Conservation (phyloP, 805 yeast genomes). For the Clavispora santaluciae region DNA sequence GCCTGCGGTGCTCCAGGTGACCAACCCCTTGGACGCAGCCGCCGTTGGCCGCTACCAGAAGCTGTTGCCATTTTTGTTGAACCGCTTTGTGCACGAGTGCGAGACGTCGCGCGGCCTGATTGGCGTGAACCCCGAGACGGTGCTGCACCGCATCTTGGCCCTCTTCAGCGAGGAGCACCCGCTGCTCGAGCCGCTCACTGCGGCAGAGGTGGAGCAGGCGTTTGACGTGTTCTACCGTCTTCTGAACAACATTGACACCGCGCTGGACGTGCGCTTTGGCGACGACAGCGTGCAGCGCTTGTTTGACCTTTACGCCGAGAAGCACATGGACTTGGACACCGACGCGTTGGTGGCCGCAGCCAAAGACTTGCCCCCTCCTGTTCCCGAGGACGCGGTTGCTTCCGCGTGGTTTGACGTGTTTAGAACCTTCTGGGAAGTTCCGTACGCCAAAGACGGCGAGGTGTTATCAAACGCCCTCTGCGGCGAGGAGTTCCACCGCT, state of each 20-base stretch:
- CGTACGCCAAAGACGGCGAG: constrained; percentile 16
- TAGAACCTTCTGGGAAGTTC: constrained; percentile 20
- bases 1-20: constrained; percentile 16
- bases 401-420: constrained; percentile 29
- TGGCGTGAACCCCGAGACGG: constrained; percentile 15
- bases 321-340: not conserved
- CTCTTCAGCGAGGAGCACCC: constrained; percentile 20
- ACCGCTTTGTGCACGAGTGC: constrained; percentile 23
- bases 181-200: constrained; percentile 17
- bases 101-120: constrained; percentile 2
- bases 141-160: constrained; percentile 18
- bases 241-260: constrained; percentile 20
- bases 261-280: constrained; percentile 25
- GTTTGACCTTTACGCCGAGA: constrained; percentile 6
- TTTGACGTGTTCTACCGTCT: constrained; percentile 27
- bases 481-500: constrained; percentile 24
- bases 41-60: constrained; percentile 13
- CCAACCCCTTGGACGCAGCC: constrained; percentile 18
- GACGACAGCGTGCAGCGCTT: constrained; percentile 21
- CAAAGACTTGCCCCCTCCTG: constrained; percentile 8
- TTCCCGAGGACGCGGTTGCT: constrained; percentile 14
- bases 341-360: constrained; percentile 2
- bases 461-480: constrained; percentile 23
- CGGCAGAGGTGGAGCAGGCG: constrained; percentile 22
- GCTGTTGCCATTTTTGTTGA: constrained; percentile 19